A percentile compares a stretch with the other conserved stretches of the same genome.
These are phyloP conservation scores for Aureobasidium sp. DNA, from an alignment of 2,329 filamentous ascomycete genomes.

Conservation along the genomic window DNA sequence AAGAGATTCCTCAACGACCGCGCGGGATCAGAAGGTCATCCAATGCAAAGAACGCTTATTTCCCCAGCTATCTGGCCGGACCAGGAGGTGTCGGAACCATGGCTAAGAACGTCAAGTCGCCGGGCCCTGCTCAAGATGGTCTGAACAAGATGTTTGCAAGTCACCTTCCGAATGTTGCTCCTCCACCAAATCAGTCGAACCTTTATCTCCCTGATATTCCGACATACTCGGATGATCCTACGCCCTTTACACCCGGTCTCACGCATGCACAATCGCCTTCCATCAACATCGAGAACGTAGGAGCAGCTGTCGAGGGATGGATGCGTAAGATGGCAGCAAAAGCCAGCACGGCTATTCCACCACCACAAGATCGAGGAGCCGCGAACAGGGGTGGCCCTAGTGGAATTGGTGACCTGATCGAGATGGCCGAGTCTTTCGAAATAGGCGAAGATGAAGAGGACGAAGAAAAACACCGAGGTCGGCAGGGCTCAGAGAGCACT, in stretches of 20 bases:
- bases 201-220: conserved; percentile 56
- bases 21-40: conserved; percentile 29
- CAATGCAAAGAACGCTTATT: conserved; percentile 31
- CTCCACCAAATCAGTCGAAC: conserved; percentile 46
- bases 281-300: conserved; percentile 65
- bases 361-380: conserved; percentile 15
- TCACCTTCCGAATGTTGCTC: conserved; percentile 68
- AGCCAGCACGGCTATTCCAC: conserved; percentile 28
- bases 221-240: conserved; percentile 30
- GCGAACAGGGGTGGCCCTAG: conserved; percentile 23
- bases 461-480: conserved; percentile 20
- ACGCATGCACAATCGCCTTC: conserved; percentile 18
- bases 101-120: conserved; percentile 57
- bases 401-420: conserved; percentile 57
- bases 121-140: conserved; percentile 75
- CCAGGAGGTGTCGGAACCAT: conserved; percentile 86
- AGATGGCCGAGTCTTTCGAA: conserved; percentile 54
- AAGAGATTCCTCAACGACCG: conserved; percentile 30
- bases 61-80: conserved; percentile 55
- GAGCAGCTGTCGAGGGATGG: conserved; percentile 84
- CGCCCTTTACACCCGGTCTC: background rate
- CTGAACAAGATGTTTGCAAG: conserved; percentile 78
- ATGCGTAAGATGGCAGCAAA: conserved; percentile 70
- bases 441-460: conserved; percentile 27
- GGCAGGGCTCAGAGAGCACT: conserved; percentile 17